Base-by-base conservation (phyloP, 1,284 basidiomycete species). In the Cutaneotrichosporon arboriforme region DNA sequence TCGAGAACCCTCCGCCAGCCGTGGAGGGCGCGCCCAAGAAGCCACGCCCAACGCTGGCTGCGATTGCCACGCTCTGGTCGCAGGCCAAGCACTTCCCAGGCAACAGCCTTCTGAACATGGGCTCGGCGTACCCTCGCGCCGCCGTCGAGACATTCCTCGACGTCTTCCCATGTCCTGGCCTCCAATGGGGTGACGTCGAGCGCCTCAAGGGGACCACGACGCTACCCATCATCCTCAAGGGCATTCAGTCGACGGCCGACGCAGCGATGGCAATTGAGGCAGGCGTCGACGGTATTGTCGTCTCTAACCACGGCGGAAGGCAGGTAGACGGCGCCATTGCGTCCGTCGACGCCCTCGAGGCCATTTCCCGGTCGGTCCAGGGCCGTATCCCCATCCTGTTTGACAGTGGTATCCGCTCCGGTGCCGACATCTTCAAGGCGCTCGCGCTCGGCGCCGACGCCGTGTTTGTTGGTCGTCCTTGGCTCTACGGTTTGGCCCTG, bases 241-340 rank as follows among this genome's bases (percentile, higher is more conserved):
- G 85, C 3, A 85, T 89, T 42, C 83, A 83, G 58, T 73, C 72
- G 56, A 78, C 74, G 0, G 57, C 86, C 77, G 87, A 89, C 63
- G 86, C 87, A 1, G 81, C 84, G 60, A 80, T 79, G 57, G 85
- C 85, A 0, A 64, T 87, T 9, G 81, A 84, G 18, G 65, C 79
- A 15, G 81, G 82, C 1, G 78, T 83, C 10, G 82, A 90, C 58
- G 88, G 84, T 2, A 85, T 91, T 56, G 72, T 90, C 23, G 84
- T 90, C 9, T 86, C 84, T 7, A 90, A 90, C 65, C 88, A 91
- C 64, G 88, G 87, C 23, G 88, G 87, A 1, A 79, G 87, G 31
- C 88, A 90, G 69, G 79, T 91, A 4, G 88, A 91, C 66, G 87
- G 87, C 4, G 84, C 83, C 1, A 80, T 89, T 13, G 81, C 83